Evolutionary conservation across 1,284 basidiomycete species (phyloP).

Genomic region (Meripilus lineatus): DNA sequence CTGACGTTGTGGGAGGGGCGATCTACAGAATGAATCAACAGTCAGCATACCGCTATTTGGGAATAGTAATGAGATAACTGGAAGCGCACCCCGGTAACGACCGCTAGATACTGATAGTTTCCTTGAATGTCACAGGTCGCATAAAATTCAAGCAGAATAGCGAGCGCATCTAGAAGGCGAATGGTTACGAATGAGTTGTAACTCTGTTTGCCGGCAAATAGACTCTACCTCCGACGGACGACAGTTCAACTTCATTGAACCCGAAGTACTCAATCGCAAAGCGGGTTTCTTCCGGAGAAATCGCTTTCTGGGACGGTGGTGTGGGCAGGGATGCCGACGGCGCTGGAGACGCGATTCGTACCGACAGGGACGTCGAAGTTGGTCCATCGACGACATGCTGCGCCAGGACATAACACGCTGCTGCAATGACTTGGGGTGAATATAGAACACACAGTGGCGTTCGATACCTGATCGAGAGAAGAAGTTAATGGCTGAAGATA

Average conservation of each 20-base stretch:
- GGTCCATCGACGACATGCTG: constrained; percentile 67
- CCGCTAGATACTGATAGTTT: constrained; percentile 47
- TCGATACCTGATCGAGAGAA: constrained; percentile 47
- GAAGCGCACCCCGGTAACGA: no score
- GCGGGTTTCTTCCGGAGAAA: constrained; percentile 64
- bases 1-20: no score
- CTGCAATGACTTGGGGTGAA: constrained; percentile 61
- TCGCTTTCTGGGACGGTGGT: constrained; percentile 68
- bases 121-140: constrained; percentile 49
- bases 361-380: constrained; percentile 63
- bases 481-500: constrained; percentile 1
- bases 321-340: constrained; percentile 28
- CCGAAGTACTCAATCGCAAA: constrained; percentile 62
- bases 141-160: constrained; percentile 71
- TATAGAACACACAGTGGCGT: constrained; percentile 72
- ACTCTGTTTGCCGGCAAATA: no score
- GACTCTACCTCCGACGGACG: constrained; percentile 51
- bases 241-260: constrained; percentile 53
- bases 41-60: background rate
- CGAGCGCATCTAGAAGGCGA: constrained; percentile 46
- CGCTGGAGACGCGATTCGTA: constrained; percentile 37
- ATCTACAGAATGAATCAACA: background rate
- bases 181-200: background rate
- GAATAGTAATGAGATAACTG: no score
- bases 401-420: constrained; percentile 69